Conservation (phyloP, 345 rosid species). For the Sapria himalayana region DNA sequence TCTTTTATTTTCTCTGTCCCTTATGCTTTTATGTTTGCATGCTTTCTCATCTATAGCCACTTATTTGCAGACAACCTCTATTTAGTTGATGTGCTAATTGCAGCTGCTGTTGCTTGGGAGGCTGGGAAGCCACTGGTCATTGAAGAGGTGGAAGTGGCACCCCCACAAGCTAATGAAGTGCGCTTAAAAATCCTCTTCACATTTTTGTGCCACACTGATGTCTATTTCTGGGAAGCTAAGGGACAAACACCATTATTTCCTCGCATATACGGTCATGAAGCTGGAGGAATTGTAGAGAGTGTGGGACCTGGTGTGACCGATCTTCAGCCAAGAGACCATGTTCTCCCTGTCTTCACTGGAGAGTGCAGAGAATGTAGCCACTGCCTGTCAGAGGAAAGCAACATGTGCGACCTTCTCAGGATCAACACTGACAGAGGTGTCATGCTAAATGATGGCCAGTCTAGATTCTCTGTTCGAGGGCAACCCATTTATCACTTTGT, state of each 20-base stretch:
- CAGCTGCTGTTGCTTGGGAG: slow-evolving; percentile 89
- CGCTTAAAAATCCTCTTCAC: slow-evolving; percentile 67
- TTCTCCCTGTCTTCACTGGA: slow-evolving; percentile 20
- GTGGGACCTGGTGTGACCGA: slow-evolving; percentile 17
- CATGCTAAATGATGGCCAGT: slow-evolving; percentile 15
- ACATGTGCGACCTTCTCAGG: slow-evolving; percentile 16
- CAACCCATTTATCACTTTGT: slow-evolving; percentile 18
- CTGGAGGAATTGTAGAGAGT: slow-evolving; percentile 31
- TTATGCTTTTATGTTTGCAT: too few species aligned
- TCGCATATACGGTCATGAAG: slow-evolving; percentile 71
- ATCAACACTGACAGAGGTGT: slow-evolving; percentile 18
- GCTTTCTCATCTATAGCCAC: too few species aligned
- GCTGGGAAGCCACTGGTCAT: slow-evolving; percentile 73
- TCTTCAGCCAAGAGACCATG: slow-evolving; percentile 14
- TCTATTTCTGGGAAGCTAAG: slow-evolving; percentile 96
- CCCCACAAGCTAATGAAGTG: slow-evolving; percentile 66
- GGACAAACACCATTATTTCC: slow-evolving; percentile 67
- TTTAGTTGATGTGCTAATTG: slow-evolving; percentile 9
- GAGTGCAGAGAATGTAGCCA: slow-evolving; percentile 17
- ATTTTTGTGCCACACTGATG: slow-evolving; percentile 69
- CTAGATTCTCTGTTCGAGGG: slow-evolving; percentile 19
- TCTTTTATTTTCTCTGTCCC: too few species aligned
- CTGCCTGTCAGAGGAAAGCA: slow-evolving; percentile 16
- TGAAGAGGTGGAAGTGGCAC: slow-evolving; percentile 79
- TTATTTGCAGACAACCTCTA: too few species aligned